phyloP scores from a whole-genome alignment of 2,329 filamentous ascomycete genomes.

The Colletotrichum eleusines region DNA sequence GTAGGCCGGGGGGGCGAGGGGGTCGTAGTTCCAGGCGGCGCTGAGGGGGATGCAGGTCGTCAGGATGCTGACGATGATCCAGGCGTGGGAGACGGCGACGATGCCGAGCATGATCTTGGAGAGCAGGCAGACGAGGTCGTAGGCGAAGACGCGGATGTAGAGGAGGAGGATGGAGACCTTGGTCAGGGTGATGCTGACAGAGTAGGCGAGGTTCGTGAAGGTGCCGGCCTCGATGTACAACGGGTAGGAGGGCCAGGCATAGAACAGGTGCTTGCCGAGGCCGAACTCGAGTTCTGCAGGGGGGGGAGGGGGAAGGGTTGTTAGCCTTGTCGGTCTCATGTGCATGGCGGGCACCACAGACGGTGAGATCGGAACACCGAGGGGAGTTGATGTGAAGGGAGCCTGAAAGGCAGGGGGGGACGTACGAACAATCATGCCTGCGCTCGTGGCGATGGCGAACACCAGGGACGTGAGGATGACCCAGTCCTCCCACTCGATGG shows the following conservation, averaged over 20 bases:
- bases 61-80: constrained; percentile 44
- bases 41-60: constrained; percentile 44
- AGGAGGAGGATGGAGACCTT: constrained; percentile 45
- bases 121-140: constrained; percentile 45
- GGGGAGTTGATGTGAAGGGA: background rate
- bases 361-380: background rate
- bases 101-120: constrained; percentile 42
- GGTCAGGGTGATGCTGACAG: constrained; percentile 42
- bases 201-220: constrained; percentile 42
- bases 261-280: constrained; percentile 35
- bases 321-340: background rate
- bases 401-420: background rate
- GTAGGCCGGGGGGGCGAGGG: constrained; percentile 13
- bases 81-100: constrained; percentile 43
- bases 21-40: constrained; percentile 41
- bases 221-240: constrained; percentile 34
- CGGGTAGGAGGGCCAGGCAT: constrained; percentile 9
- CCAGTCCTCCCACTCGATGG: constrained; percentile 52
- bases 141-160: constrained; percentile 46
- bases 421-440: constrained; percentile 39
- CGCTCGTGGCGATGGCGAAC: constrained; percentile 39
- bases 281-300: constrained; percentile 35
- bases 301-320: background rate
- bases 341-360: background rate
- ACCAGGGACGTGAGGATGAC: constrained; percentile 50